phyloP scores from a whole-genome alignment of 345 rosid genomes.

The Odontarrhena argentea region DNA sequence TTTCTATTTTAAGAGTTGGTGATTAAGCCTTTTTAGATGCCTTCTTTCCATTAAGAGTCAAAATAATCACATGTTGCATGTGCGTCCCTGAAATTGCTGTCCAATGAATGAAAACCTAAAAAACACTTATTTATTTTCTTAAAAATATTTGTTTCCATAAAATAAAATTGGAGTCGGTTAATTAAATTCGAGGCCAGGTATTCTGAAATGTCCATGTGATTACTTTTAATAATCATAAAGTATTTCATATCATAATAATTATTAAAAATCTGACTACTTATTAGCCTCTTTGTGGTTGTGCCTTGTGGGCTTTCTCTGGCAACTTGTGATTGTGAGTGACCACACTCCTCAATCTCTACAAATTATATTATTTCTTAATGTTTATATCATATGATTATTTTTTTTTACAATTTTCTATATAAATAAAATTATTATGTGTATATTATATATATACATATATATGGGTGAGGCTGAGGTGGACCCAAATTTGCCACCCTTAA shows the following conservation, averaged over 20 bases:
- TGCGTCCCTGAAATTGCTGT: slow-evolving; percentile 44
- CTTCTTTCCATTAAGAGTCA: slow-evolving; percentile 40
- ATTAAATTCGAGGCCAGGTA: slow-evolving; percentile 38
- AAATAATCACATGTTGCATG: slow-evolving; percentile 43
- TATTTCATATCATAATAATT: slow-evolving; percentile 7
- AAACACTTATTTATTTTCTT: not conserved
- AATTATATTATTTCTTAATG: not conserved
- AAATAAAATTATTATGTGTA: no score
- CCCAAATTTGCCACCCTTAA: slow-evolving; percentile 28
- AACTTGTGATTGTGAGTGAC: slow-evolving; percentile 34
- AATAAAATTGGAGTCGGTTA: slow-evolving; percentile 19
- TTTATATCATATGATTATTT: no score
- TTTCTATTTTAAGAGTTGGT: slow-evolving; percentile 33
- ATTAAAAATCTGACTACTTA: slow-evolving; percentile 18
- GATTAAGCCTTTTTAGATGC: slow-evolving; percentile 22
- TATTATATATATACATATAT: not conserved
- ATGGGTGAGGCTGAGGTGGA: slow-evolving; percentile 28
- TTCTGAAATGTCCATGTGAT: slow-evolving; percentile 45
- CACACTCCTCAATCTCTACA: slow-evolving; percentile 15
- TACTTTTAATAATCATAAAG: slow-evolving; percentile 26
- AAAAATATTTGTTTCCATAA: slow-evolving; percentile 4
- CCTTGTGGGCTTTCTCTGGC: slow-evolving; percentile 36
- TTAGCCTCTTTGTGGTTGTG: slow-evolving; percentile 19
- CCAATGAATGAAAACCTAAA: slow-evolving; percentile 20
- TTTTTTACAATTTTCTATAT: not conserved